Evolutionary conservation across 2,329 filamentous ascomycete genomes (phyloP).

Genomic region (Ilyonectria destructans): DNA sequence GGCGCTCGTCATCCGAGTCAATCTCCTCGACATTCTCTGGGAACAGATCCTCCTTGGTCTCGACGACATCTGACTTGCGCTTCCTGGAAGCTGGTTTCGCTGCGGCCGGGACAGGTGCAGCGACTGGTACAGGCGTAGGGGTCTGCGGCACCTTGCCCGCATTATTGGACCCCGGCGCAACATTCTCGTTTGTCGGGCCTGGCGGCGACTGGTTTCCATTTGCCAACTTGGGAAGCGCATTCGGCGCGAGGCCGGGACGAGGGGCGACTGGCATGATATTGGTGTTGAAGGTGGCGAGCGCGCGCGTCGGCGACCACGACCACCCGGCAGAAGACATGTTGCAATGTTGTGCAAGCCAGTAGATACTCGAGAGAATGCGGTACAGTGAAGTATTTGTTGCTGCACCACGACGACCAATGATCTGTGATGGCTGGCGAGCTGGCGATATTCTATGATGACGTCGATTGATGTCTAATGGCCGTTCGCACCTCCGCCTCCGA

Average conservation of each 20-base stretch:
- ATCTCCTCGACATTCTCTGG: slow-evolving; percentile 40
- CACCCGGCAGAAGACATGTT: slow-evolving; percentile 20
- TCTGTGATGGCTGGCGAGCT: neutral
- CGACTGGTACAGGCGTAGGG: neutral
- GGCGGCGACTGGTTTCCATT: neutral
- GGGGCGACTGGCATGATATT: neutral
- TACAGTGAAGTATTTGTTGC: neutral
- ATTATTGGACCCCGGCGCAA: neutral
- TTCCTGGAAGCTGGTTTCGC: slow-evolving; percentile 34
- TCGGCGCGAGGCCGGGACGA: neutral
- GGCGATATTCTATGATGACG: neutral
- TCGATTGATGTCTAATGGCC: neutral
- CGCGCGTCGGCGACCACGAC: slow-evolving; percentile 21
- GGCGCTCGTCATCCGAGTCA: slow-evolving; percentile 40
- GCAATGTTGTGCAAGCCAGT: neutral
- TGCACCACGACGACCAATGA: neutral
- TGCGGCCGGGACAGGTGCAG: neutral
- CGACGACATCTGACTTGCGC: slow-evolving; percentile 43
- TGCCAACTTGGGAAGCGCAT: neutral
- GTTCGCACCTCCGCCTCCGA: neutral
- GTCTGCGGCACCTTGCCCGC: neutral
- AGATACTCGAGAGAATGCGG: neutral
- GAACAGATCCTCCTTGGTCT: slow-evolving; percentile 41
- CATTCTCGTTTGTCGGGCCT: slow-evolving; percentile 17
- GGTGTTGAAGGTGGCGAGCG: slow-evolving; percentile 1